These are phyloP conservation scores for Debaryomycetaceae sp. DNA, from an alignment of 1,139 yeast species.

Conservation along the genomic window DNA sequence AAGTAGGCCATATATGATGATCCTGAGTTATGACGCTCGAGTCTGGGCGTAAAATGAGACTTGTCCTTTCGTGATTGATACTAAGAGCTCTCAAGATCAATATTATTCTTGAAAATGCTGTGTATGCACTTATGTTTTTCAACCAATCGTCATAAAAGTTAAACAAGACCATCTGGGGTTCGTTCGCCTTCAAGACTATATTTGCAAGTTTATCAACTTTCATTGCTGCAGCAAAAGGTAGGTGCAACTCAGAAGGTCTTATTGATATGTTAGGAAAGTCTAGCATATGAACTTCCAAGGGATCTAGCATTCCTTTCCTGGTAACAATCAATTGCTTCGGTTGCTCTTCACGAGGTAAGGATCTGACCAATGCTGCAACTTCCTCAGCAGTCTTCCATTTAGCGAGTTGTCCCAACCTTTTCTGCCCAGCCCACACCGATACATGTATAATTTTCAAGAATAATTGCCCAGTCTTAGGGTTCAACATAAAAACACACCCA, in stretches of 20 bases:
- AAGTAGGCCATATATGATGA: conserved; percentile 92
- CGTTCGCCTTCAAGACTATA: conserved; percentile 79
- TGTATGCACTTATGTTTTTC: conserved; percentile 74
- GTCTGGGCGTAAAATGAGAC: conserved; percentile 74
- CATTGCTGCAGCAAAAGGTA: conserved; percentile 88
- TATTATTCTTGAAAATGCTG: conserved; percentile 88
- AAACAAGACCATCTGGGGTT: conserved; percentile 89
- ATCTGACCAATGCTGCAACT: conserved; percentile 84
- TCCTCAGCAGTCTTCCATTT: conserved; percentile 99
- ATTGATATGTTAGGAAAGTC: conserved; percentile 93
- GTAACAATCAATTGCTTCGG: conserved; percentile 91
- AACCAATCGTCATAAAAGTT: conserved; percentile 96
- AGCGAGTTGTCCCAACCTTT: conserved; percentile 87
- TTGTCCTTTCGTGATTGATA: conserved; percentile 73
- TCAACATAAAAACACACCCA: conserved; percentile 87
- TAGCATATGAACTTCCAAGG: conserved; percentile 93
- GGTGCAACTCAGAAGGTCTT: conserved; percentile 81
- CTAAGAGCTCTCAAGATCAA: conserved; percentile 77
- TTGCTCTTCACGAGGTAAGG: conserved; percentile 90
- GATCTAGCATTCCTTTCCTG: conserved; percentile 88
- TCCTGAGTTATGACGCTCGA: conserved; percentile 63
- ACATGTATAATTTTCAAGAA: conserved; percentile 89
- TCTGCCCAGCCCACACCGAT: conserved; percentile 97
- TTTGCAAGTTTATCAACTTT: conserved; percentile 79
- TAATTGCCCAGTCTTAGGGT: conserved; percentile 87